Evolutionary conservation across 176 grass and related monocot genomes (phyloP).

Genomic region (Eleusine coracana): DNA sequence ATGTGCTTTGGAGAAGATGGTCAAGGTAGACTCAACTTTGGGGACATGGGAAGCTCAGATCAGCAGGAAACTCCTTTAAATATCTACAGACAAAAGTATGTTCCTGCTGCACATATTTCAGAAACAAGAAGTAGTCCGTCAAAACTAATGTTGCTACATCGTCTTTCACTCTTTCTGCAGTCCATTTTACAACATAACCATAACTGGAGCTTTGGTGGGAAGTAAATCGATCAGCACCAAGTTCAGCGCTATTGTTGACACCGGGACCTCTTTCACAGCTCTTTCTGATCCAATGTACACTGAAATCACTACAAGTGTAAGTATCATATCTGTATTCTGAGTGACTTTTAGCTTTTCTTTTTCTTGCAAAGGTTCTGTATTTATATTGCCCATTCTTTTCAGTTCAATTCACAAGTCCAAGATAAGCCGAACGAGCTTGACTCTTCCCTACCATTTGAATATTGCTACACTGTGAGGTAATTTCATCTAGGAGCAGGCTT

Average conservation of each 20-base stretch:
- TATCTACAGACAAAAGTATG: slow-evolving; percentile 62
- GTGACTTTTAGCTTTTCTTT: not conserved
- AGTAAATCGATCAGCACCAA: slow-evolving; percentile 35
- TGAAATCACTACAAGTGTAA: slow-evolving; percentile 65
- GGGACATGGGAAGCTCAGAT: slow-evolving; percentile 80
- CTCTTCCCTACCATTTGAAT: slow-evolving; percentile 68
- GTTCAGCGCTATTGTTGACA: slow-evolving; percentile 78
- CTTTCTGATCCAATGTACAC: slow-evolving; percentile 83
- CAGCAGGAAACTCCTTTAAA: slow-evolving; percentile 81
- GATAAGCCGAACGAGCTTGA: slow-evolving; percentile 23
- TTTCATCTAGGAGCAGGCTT: not conserved
- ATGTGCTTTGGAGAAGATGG: slow-evolving; percentile 84
- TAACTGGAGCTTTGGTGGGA: slow-evolving; percentile 54
- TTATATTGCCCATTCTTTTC: slow-evolving; percentile 35
- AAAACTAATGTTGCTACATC: not conserved
- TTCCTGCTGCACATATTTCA: not conserved
- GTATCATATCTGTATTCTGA: slow-evolving; percentile 34
- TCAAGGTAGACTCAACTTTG: slow-evolving; percentile 83
- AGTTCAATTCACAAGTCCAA: slow-evolving; percentile 75
- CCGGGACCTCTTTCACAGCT: slow-evolving; percentile 87
- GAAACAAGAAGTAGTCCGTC: not conserved
- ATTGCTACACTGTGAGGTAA: slow-evolving; percentile 80
- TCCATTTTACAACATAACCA: slow-evolving; percentile 77
- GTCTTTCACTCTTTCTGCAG: slow-evolving; percentile 49
- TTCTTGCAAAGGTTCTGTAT: not conserved